A percentile compares a stretch with the other conserved stretches of the same genome.
These are phyloP conservation scores for Groenewaldozyma tartarivorans DNA, from an alignment of 805 yeast genomes.

Conservation along the genomic window DNA sequence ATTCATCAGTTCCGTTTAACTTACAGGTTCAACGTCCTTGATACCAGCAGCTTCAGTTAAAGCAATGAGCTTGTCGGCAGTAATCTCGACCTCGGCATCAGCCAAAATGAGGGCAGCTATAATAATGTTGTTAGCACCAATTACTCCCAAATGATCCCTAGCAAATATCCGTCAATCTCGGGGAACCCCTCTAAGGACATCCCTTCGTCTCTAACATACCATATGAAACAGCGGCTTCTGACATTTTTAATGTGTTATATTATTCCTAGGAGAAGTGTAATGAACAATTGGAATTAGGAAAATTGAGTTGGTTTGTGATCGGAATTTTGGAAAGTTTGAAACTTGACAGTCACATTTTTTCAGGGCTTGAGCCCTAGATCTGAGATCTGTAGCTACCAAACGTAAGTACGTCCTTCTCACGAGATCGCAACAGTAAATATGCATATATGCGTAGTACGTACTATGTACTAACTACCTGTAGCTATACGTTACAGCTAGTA, in stretches of 20 bases:
- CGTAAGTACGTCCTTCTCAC: too few species aligned
- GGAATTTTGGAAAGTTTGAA: not conserved
- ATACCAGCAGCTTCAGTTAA: constrained; percentile 78
- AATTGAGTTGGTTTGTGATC: not conserved
- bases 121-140: constrained; percentile 1
- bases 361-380: too few species aligned
- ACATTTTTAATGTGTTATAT: constrained; percentile 20
- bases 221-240: constrained; percentile 82
- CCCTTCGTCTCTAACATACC: too few species aligned
- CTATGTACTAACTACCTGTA: too few species aligned
- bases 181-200: not conserved
- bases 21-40: constrained; percentile 48
- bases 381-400: too few species aligned
- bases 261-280: constrained; percentile 2
- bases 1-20: constrained; percentile 14
- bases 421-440: too few species aligned
- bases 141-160: constrained; percentile 4
- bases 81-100: constrained; percentile 91
- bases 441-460: too few species aligned
- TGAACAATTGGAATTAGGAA: not conserved
- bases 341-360: too few species aligned
- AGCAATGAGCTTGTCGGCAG: constrained; percentile 73
- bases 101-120: constrained; percentile 93
- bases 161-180: constrained; percentile 1
- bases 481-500: too few species aligned